Percentiles rank a stretch among this genome's conserved stretches.
phyloP scores from a whole-genome alignment of 1,284 basidiomycete genomes.

The Erythrobasidium hasegawianum region DNA sequence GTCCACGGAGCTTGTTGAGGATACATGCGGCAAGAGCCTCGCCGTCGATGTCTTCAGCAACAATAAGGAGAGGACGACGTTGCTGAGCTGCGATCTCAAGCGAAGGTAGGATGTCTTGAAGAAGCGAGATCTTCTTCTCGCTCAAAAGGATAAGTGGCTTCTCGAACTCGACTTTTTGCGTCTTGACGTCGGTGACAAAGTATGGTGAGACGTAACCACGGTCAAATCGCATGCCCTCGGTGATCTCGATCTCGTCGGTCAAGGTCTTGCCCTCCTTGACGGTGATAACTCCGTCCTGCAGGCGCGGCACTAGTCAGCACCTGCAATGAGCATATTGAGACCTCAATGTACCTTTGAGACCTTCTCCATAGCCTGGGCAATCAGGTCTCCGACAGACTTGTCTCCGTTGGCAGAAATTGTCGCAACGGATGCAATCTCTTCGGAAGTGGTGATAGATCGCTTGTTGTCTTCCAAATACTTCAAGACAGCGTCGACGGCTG shows the following conservation, averaged over 20 bases:
- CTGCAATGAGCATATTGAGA: not conserved
- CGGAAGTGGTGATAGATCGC: constrained; percentile 91
- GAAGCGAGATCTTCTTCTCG: constrained; percentile 95
- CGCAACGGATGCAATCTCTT: constrained; percentile 96
- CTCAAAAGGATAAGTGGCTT: constrained; percentile 89
- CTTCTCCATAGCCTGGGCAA: constrained; percentile 99
- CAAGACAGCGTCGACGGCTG: constrained; percentile 92
- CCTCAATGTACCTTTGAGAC: constrained; percentile 53
- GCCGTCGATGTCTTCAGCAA: constrained; percentile 95
- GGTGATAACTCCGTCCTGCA: constrained; percentile 99
- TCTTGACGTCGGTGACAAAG: constrained; percentile 91
- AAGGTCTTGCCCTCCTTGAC: constrained; percentile 98
- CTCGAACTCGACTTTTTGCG: constrained; percentile 94
- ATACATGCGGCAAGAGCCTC: constrained; percentile 97
- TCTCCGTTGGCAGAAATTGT: constrained; percentile 99
- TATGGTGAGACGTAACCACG: constrained; percentile 97
- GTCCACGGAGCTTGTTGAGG: constrained; percentile 96
- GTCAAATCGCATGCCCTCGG: constrained; percentile 99
- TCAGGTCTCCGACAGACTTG: constrained; percentile 86
- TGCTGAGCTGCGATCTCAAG: constrained; percentile 88
- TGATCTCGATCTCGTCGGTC: constrained; percentile 97
- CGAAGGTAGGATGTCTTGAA: constrained; percentile 92
- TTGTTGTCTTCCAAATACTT: constrained; percentile 85
- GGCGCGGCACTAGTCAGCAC: not conserved
- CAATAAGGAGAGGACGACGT: constrained; percentile 88